A percentile compares a stretch with the other conserved stretches of the same genome.
Evolutionary conservation across 768 basidiomycete species (phyloP).

Genomic region (Dentipellis sp.): DNA sequence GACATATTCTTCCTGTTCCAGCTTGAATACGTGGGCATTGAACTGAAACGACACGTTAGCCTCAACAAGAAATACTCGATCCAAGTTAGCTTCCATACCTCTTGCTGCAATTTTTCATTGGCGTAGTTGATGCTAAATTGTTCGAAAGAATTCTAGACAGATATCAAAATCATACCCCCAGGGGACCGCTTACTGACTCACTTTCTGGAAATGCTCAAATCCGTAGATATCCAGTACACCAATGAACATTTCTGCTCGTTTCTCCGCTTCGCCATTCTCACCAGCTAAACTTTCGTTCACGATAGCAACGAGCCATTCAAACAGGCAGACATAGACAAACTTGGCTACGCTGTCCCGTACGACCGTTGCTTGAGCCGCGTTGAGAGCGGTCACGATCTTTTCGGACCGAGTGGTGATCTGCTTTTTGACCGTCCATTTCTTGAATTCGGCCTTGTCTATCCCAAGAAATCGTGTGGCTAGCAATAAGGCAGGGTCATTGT

Average conservation of each 20-base stretch:
- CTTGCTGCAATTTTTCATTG: conserved; percentile 96
- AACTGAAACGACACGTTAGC: conserved; percentile 43
- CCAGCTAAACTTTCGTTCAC: conserved; percentile 96
- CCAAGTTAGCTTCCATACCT: conserved; percentile 40
- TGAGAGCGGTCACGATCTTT: conserved; percentile 88
- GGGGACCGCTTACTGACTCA: conserved; percentile 16
- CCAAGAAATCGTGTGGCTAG: conserved; percentile 87
- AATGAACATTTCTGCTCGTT: conserved; percentile 95
- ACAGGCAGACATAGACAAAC: conserved; percentile 96
- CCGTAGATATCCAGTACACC: conserved; percentile 98
- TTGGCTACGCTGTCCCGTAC: conserved; percentile 97
- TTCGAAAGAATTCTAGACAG: conserved; percentile 72
- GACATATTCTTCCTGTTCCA: conserved; percentile 98
- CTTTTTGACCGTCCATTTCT: conserved; percentile 98
- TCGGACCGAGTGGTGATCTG: conserved; percentile 91
- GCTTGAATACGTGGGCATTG: conserved; percentile 98
- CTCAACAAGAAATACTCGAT: not conserved
- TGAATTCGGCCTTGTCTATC: conserved; percentile 86
- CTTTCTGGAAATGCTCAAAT: conserved; percentile 96
- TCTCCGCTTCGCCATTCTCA: conserved; percentile 87
- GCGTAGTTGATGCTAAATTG: conserved; percentile 99
- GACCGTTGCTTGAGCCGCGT: conserved; percentile 81
- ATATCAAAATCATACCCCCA: not conserved
- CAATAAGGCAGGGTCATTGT: conserved; percentile 70
- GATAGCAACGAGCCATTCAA: conserved; percentile 96